phyloP scores from a whole-genome alignment of 176 grass and related monocot species.

The Ensete ventricosum region DNA sequence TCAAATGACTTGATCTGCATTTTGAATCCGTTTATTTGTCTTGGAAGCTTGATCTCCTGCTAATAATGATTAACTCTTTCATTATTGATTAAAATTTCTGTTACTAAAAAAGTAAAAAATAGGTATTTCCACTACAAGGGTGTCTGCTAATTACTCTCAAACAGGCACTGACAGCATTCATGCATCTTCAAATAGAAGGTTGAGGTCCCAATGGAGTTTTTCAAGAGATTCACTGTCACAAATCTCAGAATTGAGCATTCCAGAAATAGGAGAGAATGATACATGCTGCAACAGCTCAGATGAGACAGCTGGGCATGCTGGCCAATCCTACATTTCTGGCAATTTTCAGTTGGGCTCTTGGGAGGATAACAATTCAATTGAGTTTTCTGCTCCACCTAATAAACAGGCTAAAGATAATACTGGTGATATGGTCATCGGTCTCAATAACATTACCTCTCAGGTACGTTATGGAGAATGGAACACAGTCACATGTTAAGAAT shows the following conservation, averaged over 20 bases:
- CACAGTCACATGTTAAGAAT: not conserved
- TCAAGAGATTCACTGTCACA: slow-evolving; percentile 55
- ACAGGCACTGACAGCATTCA: slow-evolving; percentile 8
- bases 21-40: too few species aligned
- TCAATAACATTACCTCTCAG: slow-evolving; percentile 70
- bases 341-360: slow-evolving; percentile 74
- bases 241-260: slow-evolving; percentile 58
- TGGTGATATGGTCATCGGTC: slow-evolving; percentile 44
- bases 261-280: slow-evolving; percentile 47
- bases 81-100: not conserved
- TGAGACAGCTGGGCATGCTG: slow-evolving; percentile 22
- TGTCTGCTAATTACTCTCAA: slow-evolving; percentile 41
- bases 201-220: slow-evolving; percentile 61
- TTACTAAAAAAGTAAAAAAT: not conserved
- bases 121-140: slow-evolving; percentile 31
- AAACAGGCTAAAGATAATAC: slow-evolving; percentile 45
- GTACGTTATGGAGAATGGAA: slow-evolving; percentile 17
- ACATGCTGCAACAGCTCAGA: slow-evolving; percentile 35
- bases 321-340: slow-evolving; percentile 42
- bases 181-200: slow-evolving; percentile 23
- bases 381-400: slow-evolving; percentile 51
- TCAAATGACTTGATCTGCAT: too few species aligned
- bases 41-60: too few species aligned
- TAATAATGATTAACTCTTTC: not conserved
- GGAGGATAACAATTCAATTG: slow-evolving; percentile 90